Base-by-base conservation (phyloP, 2,329 filamentous ascomycete genomes). In the Botrytis deweyae region DNA sequence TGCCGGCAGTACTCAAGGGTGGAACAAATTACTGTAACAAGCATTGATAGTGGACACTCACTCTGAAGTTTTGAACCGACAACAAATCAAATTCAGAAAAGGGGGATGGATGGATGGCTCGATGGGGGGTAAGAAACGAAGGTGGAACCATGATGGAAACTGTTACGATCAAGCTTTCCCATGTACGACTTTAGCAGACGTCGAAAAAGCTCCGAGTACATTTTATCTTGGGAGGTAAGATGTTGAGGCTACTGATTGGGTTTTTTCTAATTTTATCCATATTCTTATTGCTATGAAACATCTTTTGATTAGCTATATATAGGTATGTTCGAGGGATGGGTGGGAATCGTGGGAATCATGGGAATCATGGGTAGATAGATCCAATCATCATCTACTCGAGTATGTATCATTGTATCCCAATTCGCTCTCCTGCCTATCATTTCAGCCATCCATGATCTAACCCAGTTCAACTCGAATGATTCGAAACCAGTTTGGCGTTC, bases 11-110 rank as follows among this genome's bases (percentile, higher is more conserved):
- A 22, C 58, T 22, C 62, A 29, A 64, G 62, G 62, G 62, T 64
- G 62, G 62, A 44, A 64, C 62, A 29, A 29, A 29, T 44, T 64
- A 44, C 62, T 44, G 62, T 46, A n/a, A 63, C 61, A 65, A 65
- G 62, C 62, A 64, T 64, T 44, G 38, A 29, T 14, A 40, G 62
- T 64, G 38, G 25, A 64, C 38, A 22, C 62, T 44, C 40, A 46
- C 62, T 33, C 62, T 22, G 12, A 9, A 62, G 36, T n/a, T n/a
- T 22, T 63, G 38, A 65, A 46, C n/a, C 14, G n/a, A 46, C n/a
- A 44, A 42, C 40, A 44, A 64, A 64, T 44, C 40, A 44, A 33
- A 46, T 42, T 33, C 20, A 20, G 1, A 63, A 63, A 33, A n/a
- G 62, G 62, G n/a, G 36, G 59, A 62, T 14, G 38, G 33, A 33